A percentile compares a stretch with the other conserved stretches of the same genome.
Conservation (phyloP, 306 rosid species). For the Ammopiptanthus mongolicus region DNA sequence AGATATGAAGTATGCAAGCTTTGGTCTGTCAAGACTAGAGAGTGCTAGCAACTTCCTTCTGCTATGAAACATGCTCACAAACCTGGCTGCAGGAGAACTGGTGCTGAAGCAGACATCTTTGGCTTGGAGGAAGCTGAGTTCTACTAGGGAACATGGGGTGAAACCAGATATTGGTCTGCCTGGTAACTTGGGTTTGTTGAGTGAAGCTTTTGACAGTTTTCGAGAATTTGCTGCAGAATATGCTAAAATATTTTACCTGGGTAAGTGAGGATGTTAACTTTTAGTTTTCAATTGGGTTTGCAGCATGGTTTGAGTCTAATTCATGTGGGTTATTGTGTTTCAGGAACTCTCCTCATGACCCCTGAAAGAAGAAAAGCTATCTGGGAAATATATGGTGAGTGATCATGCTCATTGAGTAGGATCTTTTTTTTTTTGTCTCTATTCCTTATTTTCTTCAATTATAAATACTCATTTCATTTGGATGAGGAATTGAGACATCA, state of each 20-base stretch:
- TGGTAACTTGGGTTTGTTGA: constrained; percentile 50
- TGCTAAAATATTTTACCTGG: constrained; percentile 56
- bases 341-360: constrained; percentile 84
- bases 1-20: constrained; percentile 34
- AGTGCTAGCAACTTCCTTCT: constrained; percentile 36
- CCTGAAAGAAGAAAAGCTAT: constrained; percentile 72
- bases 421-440: background rate
- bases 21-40: constrained; percentile 42
- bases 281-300: constrained; percentile 10
- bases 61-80: constrained; percentile 51
- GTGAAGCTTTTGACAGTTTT: constrained; percentile 51
- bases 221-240: constrained; percentile 54
- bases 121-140: constrained; percentile 49
- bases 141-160: constrained; percentile 40
- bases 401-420: constrained; percentile 6
- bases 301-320: constrained; percentile 7
- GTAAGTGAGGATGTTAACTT: constrained; percentile 37
- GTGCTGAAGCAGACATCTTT: constrained; percentile 69
- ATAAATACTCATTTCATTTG: background rate
- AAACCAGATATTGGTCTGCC: constrained; percentile 56
- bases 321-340: constrained; percentile 16
- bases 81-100: constrained; percentile 51
- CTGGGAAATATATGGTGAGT: constrained; percentile 87
- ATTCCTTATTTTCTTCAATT: background rate
- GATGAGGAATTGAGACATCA: background rate